Base-by-base conservation (phyloP, 306 rosid genomes). In the Prunus salicina region DNA sequence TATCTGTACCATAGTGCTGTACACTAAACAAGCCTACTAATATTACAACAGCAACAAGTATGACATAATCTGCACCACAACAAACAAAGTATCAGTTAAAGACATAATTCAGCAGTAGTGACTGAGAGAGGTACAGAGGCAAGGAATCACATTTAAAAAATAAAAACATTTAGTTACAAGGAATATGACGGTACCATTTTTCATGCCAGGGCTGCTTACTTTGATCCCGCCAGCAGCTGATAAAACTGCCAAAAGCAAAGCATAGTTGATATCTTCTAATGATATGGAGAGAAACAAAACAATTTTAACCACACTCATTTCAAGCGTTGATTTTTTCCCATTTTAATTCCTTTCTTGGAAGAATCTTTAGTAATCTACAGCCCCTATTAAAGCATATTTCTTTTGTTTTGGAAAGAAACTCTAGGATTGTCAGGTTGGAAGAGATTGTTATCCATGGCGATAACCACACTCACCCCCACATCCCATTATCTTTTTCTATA, bases 181-280 rank as follows among this genome's bases (percentile, higher is more conserved):
- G 64, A 73, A 61, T 81, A 76, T 76, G 80, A 73, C 4, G 79
- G 76, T 91, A 94, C 97, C 92, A 69, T 32, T 82, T 67, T 85
- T 71, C 91, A 90, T 75, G 2, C 18, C 13, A 47, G 96, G 97
- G 70, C 87, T 80, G 72, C 82, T 87, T n/a, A 92, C 96, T 74
- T 95, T 92, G 97, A 95, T 95, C 78, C 99, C 99, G 50, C 97
- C 99, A 73, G 89, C 93, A 71, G 97, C 99, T 24, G 99, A 95
- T 69, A 95, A 81, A 86, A 95, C 99, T 95, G 86, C 74, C 78
- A 60, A 34, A 71, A 13, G 47, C 24, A 79, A 73, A 27, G 76
- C 55, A 73, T 30, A 47, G 82, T 76, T 75, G 81, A 76, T 51
- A 85, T 82, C 72, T 78, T 72, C 51, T 41, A 55, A 69, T 41